A percentile compares a stretch with the other conserved stretches of the same genome.
Conservation (phyloP, 805 yeast species). For the Clavispora santaluciae region DNA sequence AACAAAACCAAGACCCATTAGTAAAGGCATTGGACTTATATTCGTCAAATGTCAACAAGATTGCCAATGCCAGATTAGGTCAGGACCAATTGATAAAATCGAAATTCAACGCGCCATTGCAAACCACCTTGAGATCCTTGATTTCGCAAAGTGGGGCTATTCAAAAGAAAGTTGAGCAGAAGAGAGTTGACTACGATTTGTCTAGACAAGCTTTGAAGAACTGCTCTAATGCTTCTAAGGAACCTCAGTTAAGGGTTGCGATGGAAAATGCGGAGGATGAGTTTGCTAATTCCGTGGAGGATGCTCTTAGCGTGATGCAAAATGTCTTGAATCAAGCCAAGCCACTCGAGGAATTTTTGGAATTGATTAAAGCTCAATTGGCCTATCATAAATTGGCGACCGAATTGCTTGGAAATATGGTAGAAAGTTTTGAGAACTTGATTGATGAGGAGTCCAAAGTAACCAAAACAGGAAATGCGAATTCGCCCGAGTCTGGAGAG, state of each 20-base stretch:
- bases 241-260: slow-evolving; percentile 67
- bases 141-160: slow-evolving; percentile 61
- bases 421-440: slow-evolving; percentile 58
- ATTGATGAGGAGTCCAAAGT: slow-evolving; percentile 42
- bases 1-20: slow-evolving; percentile 43
- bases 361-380: slow-evolving; percentile 72
- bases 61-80: slow-evolving; percentile 77
- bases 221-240: slow-evolving; percentile 45
- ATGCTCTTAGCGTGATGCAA: slow-evolving; percentile 78
- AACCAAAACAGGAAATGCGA: slow-evolving; percentile 11
- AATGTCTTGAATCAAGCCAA: slow-evolving; percentile 68
- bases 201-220: slow-evolving; percentile 49
- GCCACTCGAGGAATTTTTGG: slow-evolving; percentile 62
- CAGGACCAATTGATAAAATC: slow-evolving; percentile 72
- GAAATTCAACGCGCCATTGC: slow-evolving; percentile 64
- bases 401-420: slow-evolving; percentile 58
- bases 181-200: slow-evolving; percentile 74
- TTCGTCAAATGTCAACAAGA: slow-evolving; percentile 64
- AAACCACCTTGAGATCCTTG: slow-evolving; percentile 55
- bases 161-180: slow-evolving; percentile 70
- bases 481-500: slow-evolving; percentile 18
- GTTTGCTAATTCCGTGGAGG: slow-evolving; percentile 85
- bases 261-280: slow-evolving; percentile 86
- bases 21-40: slow-evolving; percentile 61
- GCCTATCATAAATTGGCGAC: slow-evolving; percentile 74